Conservation (phyloP, 345 rosid genomes). For the Hevea brasiliensis region DNA sequence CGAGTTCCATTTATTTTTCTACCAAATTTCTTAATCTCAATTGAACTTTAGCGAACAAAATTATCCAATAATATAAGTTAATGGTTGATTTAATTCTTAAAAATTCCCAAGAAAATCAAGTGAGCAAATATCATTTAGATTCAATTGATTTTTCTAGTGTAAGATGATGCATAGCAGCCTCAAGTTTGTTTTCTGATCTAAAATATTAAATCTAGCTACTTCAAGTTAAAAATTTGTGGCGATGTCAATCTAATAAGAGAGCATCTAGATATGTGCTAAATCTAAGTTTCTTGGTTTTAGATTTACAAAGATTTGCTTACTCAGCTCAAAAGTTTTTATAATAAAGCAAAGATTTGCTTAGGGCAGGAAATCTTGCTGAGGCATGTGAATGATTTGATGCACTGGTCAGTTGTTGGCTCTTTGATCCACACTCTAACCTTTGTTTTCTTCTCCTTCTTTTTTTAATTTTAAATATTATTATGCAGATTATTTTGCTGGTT, state of each 20-base stretch:
- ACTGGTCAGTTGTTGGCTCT: not conserved
- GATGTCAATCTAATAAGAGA: not conserved
- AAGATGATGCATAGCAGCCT: not conserved
- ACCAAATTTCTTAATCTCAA: not conserved
- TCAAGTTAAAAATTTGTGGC: not conserved
- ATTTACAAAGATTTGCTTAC: not conserved
- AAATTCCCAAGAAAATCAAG: not conserved
- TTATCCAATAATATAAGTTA: not conserved
- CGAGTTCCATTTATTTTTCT: not conserved
- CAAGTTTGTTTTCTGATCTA: not conserved
- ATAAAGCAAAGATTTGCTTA: not conserved
- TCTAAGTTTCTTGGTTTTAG: not conserved
- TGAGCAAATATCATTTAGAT: not conserved
- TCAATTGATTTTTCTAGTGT: not conserved
- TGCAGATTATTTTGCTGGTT: conserved; percentile 74
- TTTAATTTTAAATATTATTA: not conserved
- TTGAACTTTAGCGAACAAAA: not conserved
- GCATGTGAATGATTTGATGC: not conserved
- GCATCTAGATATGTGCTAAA: not conserved
- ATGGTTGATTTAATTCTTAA: not conserved
- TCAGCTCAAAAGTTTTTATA: not conserved
- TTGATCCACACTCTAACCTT: not conserved
- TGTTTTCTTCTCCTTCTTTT: not conserved
- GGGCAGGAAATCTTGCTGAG: not conserved
- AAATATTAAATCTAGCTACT: not conserved